Percentiles rank a stretch among this genome's conserved stretches.
Conservation (phyloP, 768 basidiomycete species). For the Lactarius deliciosus region DNA sequence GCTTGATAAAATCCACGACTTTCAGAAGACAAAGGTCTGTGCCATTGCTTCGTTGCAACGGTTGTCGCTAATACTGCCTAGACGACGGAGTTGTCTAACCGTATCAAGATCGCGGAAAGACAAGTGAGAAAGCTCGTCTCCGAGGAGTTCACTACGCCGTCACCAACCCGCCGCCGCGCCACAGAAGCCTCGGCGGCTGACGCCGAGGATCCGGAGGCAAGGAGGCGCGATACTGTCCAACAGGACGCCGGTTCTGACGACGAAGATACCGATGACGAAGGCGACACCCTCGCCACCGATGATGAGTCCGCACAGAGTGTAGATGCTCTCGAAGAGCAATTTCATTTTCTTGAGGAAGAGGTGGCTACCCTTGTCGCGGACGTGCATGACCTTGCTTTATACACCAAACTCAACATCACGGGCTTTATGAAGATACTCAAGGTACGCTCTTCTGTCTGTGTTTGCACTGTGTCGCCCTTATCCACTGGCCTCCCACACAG, state of each 20-base stretch:
- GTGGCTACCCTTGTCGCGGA: conserved; percentile 93
- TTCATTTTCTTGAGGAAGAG: conserved; percentile 87
- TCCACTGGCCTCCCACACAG: conserved; percentile 39
- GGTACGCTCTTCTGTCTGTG: conserved; percentile 42
- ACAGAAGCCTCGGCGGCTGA: conserved; percentile 28
- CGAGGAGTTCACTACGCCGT: conserved; percentile 42
- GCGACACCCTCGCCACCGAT: conserved; percentile 40
- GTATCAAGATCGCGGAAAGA: conserved; percentile 80
- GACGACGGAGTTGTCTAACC: conserved; percentile 78
- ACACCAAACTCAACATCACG: conserved; percentile 97
- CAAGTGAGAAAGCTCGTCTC: conserved; percentile 77
- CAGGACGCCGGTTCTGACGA: conserved; percentile 69
- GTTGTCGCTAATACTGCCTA: conserved; percentile 33
- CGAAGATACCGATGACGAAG: conserved; percentile 51
- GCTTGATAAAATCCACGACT: conserved; percentile 91
- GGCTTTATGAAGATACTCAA: conserved; percentile 99
- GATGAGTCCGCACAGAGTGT: conserved; percentile 53
- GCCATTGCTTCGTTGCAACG: background rate
- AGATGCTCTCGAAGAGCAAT: conserved; percentile 81
- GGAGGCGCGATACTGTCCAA: conserved; percentile 48
- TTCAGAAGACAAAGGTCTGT: conserved; percentile 83
- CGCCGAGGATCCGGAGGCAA: conserved; percentile 30
- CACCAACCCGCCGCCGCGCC: conserved; percentile 12
- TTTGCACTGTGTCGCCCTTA: background rate
- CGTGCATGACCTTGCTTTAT: conserved; percentile 86